Base-by-base conservation (phyloP, 805 yeast species). In the Kodamaea neixiangensis region DNA sequence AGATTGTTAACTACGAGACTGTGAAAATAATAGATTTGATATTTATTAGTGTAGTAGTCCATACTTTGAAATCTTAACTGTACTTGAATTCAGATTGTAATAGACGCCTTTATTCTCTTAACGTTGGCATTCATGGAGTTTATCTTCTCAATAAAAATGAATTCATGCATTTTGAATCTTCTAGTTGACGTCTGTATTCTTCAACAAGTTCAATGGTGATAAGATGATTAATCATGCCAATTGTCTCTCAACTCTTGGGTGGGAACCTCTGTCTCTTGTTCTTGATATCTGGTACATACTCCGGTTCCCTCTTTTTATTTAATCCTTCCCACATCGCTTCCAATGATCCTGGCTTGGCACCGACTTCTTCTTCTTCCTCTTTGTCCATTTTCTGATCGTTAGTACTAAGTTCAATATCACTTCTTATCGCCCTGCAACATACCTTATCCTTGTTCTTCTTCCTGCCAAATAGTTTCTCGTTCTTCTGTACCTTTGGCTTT, bases 221-320 rank as follows among this genome's bases (percentile, higher is more conserved):
- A n/a, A n/a, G n/a, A n/a, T n/a, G n/a, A n/a, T n/a, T n/a, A n/a
- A n/a, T n/a, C n/a, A n/a, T n/a, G 21, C 13, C 7, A 5, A 21
- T 11, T 22, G 33, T 7, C 11, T 34, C n/a, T 14, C 33, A 33
- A 44, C 17, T 14, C n/a, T 45, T 44, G 39, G 42, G 33, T 25
- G 50, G 42, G 21, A 54, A 48, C 38, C 55, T 54, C 31, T 51
- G 55, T 46, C 56, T 53, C 41, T 53, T 55, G 31, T 55, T 53
- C 7, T 49, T 51, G 37, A 54, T 52, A 21, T 54, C 48, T 3
- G 61, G 61, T 2, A 51, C 51, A 45, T 54, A 51, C 35, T 52
- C 58, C 3, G 49, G 22, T 20, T 29, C 37, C 39, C 55, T 44
- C 45, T 52, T 56, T 22, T 52, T 50, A 38, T 50, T 45, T 42